Conservation (phyloP, 495 filamentous ascomycete species). For the Aspergillus cristatus region DNA sequence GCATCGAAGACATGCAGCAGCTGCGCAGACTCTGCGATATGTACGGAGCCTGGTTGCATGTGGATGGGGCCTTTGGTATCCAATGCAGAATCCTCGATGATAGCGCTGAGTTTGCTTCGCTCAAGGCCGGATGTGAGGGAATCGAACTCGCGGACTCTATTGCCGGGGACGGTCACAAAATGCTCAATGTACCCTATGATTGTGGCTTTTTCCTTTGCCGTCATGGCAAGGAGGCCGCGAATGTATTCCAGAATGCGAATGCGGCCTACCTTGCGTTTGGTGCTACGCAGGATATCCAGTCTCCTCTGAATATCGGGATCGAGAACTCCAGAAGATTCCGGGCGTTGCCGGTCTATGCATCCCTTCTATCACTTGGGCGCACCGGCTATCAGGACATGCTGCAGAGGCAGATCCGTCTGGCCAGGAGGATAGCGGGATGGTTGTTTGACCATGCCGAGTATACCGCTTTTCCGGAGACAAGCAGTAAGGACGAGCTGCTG, state of each 20-base stretch:
- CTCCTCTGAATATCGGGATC: constrained; percentile 78
- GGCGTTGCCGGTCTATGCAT: constrained; percentile 79
- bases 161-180: constrained; percentile 77
- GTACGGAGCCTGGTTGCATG: constrained; percentile 80
- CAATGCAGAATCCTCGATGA: constrained; percentile 60
- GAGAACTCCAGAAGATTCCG: constrained; percentile 91
- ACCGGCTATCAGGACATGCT: constrained; percentile 64
- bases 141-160: constrained; percentile 85
- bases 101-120: constrained; percentile 47
- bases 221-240: constrained; percentile 41
- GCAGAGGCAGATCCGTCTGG: constrained; percentile 58
- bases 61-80: constrained; percentile 85
- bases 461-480: constrained; percentile 50
- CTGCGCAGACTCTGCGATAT: constrained; percentile 62
- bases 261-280: constrained; percentile 63
- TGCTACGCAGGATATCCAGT: constrained; percentile 46
- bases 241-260: constrained; percentile 75
- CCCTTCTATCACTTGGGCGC: constrained; percentile 64
- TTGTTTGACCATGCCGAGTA: constrained; percentile 51
- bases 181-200: constrained; percentile 96
- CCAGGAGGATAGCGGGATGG: constrained; percentile 55
- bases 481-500: constrained; percentile 25
- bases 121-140: constrained; percentile 49
- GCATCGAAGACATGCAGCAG: constrained; percentile 47
- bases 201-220: constrained; percentile 81